Base-by-base conservation (phyloP, 2,329 filamentous ascomycete species). In the Mycocentrospora acerina region DNA sequence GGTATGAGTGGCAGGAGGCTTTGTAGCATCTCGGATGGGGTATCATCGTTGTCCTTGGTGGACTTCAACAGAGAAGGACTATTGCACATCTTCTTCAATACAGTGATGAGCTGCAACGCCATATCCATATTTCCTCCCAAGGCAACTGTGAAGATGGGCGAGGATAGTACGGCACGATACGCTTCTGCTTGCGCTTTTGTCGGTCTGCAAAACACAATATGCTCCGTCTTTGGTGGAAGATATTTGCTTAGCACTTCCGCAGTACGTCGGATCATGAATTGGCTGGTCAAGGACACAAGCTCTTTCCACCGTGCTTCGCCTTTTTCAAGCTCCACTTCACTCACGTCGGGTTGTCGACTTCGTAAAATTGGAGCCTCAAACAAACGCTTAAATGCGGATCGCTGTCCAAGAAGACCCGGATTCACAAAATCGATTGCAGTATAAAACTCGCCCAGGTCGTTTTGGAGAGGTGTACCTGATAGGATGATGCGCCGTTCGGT, bases 51-150 rank as follows among this genome's bases (percentile, higher is more conserved):
- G 18, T 73, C 71, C 28, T 71, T 70, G 40, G 76, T 77, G 2
- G 73, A 67, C 28, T 74, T 73, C 7, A 88, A 70, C 8, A 87
- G 66, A 0, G 76, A 79, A 1, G 84, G 84, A 47, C 82, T 83
- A 59, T 88, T 88, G 71, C 85, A 88, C 13, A 86, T 73, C 60
- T 88, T 88, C 67, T 88, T 88, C 13, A 88, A 69, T 13, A 87
- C 74, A 12, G 80, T 87, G 55, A 88, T 87, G 11, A 88, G 76
- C 53, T 85, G 81, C 2, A 88, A 71, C 2, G 81, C 78, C 31
- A 76, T 75, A 33, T 86, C 81, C 1, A 77, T 71, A 46, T 75
- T 83, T 11, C 82, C 83, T 11, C 82, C 80, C 33, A 86, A 68
- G 7, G 80, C 79, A 22, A 71, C 74, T 33, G 79, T 75, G 51